Evolutionary conservation across 2,329 filamentous ascomycete genomes (phyloP), one percentile per base, ranked within the genome.

Genomic region (Fusarium anthophilum): DNA sequence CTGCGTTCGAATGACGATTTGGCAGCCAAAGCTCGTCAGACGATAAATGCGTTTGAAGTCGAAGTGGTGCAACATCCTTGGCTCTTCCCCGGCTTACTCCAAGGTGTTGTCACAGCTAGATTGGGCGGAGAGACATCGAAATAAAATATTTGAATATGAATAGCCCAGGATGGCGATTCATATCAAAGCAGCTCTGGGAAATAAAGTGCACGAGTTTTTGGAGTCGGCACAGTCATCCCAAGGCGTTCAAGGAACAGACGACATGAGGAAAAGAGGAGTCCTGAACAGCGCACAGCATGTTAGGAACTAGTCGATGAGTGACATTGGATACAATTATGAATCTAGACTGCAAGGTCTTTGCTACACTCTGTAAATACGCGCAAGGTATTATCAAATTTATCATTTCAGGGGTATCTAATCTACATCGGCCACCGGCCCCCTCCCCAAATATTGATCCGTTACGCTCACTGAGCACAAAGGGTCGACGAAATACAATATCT

Each of bases 11-110:
- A 94, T 72, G 84, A 90, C 5, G 81, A 82, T 6, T 95, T 94
- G 78, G 87, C 87, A 0, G 84, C 85, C 58, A 86, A 91, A 57
- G 95, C 94, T 0, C 88, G 89, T 57, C 89, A 93, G 74, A 96
- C 94, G 1, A 90, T 95, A 70, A 90, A 91, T 68, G 94, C 95
- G 0, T 99, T 99, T 76, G 94, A 97, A 76, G 92, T 93, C 0
- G 96, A 99, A 83, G 91, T 98, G 76, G 87, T 97, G 79, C 95
- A 98, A 81, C 95, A 98, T 77, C 95, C 96, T 0, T 97, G 96
- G 87, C 87, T 98, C 5, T 98, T 97, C 83, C 92, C 94, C 0
- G 93, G 93, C 8, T 87, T 98, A 76, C 87, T 98, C 77, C 89
- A 90, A 8, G 89, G 89, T 1, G 90, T 98, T 5, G 94, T 98